Percentiles rank a stretch among this genome's conserved stretches.
Evolutionary conservation across 1,284 basidiomycete genomes (phyloP).

Genomic region (Erythrobasidium hasegawianum): DNA sequence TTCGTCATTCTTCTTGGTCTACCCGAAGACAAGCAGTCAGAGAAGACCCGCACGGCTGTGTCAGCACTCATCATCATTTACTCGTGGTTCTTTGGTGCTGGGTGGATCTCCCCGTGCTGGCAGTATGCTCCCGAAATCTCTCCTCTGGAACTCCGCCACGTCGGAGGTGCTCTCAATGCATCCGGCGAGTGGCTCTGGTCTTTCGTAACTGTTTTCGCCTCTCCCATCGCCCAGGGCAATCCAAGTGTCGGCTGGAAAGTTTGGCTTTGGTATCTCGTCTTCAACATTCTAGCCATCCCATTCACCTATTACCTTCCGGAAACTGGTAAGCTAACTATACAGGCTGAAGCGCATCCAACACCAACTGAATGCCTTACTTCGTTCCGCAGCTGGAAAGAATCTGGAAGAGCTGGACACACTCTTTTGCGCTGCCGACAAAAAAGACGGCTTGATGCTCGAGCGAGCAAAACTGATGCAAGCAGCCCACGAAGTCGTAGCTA

Average conservation of each 20-base stretch:
- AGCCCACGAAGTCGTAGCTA: background rate
- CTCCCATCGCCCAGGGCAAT: slow-evolving; percentile 22
- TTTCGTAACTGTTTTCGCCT: slow-evolving; percentile 31
- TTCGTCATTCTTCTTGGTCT: slow-evolving; percentile 18
- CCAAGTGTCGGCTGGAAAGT: slow-evolving; percentile 21
- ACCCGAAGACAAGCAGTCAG: background rate
- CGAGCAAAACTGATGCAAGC: background rate
- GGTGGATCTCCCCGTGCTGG: slow-evolving; percentile 27
- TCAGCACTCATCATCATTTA: slow-evolving; percentile 31
- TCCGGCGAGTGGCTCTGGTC: slow-evolving; percentile 27
- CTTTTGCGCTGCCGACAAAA: slow-evolving; percentile 18
- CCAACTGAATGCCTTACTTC: background rate
- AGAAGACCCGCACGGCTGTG: slow-evolving; percentile 19
- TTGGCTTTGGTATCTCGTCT: slow-evolving; percentile 31
- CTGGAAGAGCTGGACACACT: slow-evolving; percentile 32
- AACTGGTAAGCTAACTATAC: background rate
- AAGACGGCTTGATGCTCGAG: slow-evolving; percentile 12
- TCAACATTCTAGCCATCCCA: slow-evolving; percentile 34
- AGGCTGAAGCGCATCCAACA: background rate
- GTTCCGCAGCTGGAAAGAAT: slow-evolving; percentile 21
- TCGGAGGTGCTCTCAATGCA: slow-evolving; percentile 30
- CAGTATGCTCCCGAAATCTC: slow-evolving; percentile 33
- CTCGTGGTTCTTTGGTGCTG: slow-evolving; percentile 22
- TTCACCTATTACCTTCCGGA: slow-evolving; percentile 33
- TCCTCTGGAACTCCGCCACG: slow-evolving; percentile 28